Evolutionary conservation across 2,329 filamentous ascomycete species (phyloP), one percentile per base, ranked within the genome.

Genomic region (Alternaria sp.): DNA sequence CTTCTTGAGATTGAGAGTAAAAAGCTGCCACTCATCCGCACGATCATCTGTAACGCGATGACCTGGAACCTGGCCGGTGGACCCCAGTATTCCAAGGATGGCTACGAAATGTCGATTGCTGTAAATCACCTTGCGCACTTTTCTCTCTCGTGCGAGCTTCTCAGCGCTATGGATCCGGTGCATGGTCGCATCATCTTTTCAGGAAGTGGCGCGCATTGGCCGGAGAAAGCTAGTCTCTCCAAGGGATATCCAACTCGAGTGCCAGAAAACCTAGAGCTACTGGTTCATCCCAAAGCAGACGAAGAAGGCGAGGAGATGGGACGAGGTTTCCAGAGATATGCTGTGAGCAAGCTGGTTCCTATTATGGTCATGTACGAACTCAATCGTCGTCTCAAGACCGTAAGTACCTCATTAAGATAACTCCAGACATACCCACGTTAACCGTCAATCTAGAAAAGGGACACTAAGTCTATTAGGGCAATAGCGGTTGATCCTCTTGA

Each of bases 251-350:
- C 73, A 0, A 74, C 81, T 1, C 57, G 39, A 0, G 70, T 83
- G 36, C 69, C 69, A 4, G 38, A 52, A 1, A 68, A 81, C 47
- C 44, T 82, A 3, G 78, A 81, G 5, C 39, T 71, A 3, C 67
- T 83, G 44, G 71, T 79, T 8, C 75, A 79, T 49, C 79, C 80
- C 1, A 28, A 47, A 0, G 55, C 68, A 3, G 78, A 81, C 58
- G 58, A 61, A 1, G 39, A 55, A 3, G 54, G 54, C 0, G 76
- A 83, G 18, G 71, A 76, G 22, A 62, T 75, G 22, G 81, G 78
- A 4, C 68, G 72, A 5, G 81, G 82, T 3, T 82, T 82, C 32
- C 75, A 81, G 54, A 70, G 80, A 54, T 85, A 84, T 64, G 81
- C 74, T 3, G 77, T 76, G 24, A 78, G 79, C 1, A 84, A 83